These are phyloP conservation scores for Beta vulgaris DNA, from an alignment of 148 eudicot genomes.

Conservation along the genomic window DNA sequence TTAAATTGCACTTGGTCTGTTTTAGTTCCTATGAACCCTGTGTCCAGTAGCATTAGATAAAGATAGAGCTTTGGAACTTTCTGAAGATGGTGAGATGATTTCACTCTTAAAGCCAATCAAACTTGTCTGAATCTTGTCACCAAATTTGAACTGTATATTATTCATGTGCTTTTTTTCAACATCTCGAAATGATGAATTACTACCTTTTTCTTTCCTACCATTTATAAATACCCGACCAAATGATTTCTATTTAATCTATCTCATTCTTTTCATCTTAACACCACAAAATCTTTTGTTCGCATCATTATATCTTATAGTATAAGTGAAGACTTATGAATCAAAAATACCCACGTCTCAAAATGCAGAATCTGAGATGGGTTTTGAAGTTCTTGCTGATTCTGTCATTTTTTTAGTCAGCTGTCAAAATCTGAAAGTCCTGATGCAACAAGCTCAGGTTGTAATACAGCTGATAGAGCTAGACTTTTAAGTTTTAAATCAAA, in stretches of 20 bases:
- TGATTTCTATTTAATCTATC: background rate
- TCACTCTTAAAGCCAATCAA: too few relatives aligned
- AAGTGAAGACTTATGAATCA: slow-evolving; percentile 12
- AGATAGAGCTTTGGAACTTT: too few relatives aligned
- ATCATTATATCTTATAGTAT: slow-evolving; percentile 26
- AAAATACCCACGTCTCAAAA: slow-evolving; percentile 40
- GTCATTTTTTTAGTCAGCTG: slow-evolving; percentile 21
- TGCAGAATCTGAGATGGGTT: slow-evolving; percentile 50
- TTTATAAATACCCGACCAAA: slow-evolving; percentile 31
- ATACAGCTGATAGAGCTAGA: slow-evolving; percentile 56
- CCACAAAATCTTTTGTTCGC: background rate
- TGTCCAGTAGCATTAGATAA: too few relatives aligned
- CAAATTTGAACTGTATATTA: slow-evolving; percentile 9
- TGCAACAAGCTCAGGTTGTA: slow-evolving; percentile 28
- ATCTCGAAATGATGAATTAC: background rate
- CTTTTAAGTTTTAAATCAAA: slow-evolving; percentile 66
- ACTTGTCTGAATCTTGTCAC: too few relatives aligned
- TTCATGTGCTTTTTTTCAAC: slow-evolving; percentile 4
- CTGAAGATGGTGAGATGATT: too few relatives aligned
- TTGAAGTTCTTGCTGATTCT: slow-evolving; percentile 38
- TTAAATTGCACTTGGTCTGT: too few relatives aligned
- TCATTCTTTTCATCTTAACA: slow-evolving; percentile 4
- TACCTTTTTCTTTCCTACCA: background rate
- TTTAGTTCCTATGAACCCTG: too few relatives aligned
- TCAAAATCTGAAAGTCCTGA: slow-evolving; percentile 8